Percentiles rank a stretch among this genome's conserved stretches.
Evolutionary conservation across 768 basidiomycete genomes (phyloP).

Genomic region (Auricularia sp.): DNA sequence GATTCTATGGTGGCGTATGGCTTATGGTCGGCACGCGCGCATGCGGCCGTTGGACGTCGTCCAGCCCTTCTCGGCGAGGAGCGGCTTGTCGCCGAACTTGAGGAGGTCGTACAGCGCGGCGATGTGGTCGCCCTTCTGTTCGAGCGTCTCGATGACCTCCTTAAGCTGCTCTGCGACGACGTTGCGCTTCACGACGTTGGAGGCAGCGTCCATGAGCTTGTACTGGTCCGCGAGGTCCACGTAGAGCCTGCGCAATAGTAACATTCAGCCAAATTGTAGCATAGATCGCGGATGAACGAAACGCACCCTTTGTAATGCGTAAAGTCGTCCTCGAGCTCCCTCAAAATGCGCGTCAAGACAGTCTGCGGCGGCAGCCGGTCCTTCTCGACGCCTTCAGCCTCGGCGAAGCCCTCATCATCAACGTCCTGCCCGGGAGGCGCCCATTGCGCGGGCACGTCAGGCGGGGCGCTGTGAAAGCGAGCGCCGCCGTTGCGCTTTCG

Average conservation of each 20-base stretch:
- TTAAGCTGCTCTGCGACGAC: conserved; percentile 80
- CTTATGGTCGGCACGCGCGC: too few relatives aligned
- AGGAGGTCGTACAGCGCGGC: conserved; percentile 82
- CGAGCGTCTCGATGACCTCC: conserved; percentile 86
- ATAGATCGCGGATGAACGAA: conserved; percentile 3
- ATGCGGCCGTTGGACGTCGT: not conserved
- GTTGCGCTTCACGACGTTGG: conserved; percentile 70
- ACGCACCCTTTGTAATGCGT: conserved; percentile 84
- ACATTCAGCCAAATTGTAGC: conserved; percentile 2
- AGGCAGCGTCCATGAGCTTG: conserved; percentile 75
- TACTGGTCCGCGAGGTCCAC: conserved; percentile 88
- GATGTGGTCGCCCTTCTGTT: conserved; percentile 93
- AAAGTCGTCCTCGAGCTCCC: conserved; percentile 92
- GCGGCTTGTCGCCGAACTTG: conserved; percentile 54
- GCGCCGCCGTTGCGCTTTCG: conserved; percentile 13
- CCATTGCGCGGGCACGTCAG: not conserved
- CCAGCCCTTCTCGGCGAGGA: not conserved
- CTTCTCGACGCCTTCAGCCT: conserved; percentile 22
- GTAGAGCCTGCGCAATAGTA: conserved; percentile 55
- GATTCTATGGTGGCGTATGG: too few relatives aligned
- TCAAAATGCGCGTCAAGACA: conserved; percentile 66
- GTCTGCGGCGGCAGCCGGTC: conserved; percentile 72
- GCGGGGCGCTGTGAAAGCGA: not conserved
- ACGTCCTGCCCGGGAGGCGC: not conserved
- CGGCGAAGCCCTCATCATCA: conserved; percentile 34